Conservation (phyloP, 305 asterid genomes). For the Galium porrigens region DNA sequence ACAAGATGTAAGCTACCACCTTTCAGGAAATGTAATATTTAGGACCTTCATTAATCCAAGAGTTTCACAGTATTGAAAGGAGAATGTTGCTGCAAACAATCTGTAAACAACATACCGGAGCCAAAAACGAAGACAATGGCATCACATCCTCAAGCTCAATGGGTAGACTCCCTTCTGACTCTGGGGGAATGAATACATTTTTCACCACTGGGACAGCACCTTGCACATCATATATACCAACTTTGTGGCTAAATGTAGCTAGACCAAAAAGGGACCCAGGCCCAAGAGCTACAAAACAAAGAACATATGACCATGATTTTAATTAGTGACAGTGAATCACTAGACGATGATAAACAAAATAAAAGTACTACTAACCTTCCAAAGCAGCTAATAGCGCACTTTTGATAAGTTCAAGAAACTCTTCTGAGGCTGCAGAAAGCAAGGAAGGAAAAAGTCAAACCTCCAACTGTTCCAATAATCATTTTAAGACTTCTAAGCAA, state of each 20-base stretch:
- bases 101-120: conserved; percentile 49
- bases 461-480: background rate
- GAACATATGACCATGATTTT: conserved; percentile 15
- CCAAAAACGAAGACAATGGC: conserved; percentile 89
- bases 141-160: conserved; percentile 89
- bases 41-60: background rate
- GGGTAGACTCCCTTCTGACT: conserved; percentile 45
- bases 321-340: background rate
- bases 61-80: background rate
- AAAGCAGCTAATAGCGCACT: conserved; percentile 89
- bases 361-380: conserved; percentile 52
- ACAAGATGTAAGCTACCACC: conserved; percentile 11
- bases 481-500: background rate
- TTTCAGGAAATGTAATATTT: background rate
- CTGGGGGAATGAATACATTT: conserved; percentile 79
- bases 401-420: conserved; percentile 87
- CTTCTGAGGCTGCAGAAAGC: conserved; percentile 74
- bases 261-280: conserved; percentile 98
- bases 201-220: conserved; percentile 96
- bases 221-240: conserved; percentile 91
- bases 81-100: background rate
- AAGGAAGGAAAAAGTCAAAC: conserved; percentile 15
- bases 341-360: conserved; percentile 4
- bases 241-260: conserved; percentile 93
- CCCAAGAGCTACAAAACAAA: conserved; percentile 53